Evolutionary conservation across 108 stramenopile genomes (phyloP).

Genomic region (Cyclotella baltica): DNA sequence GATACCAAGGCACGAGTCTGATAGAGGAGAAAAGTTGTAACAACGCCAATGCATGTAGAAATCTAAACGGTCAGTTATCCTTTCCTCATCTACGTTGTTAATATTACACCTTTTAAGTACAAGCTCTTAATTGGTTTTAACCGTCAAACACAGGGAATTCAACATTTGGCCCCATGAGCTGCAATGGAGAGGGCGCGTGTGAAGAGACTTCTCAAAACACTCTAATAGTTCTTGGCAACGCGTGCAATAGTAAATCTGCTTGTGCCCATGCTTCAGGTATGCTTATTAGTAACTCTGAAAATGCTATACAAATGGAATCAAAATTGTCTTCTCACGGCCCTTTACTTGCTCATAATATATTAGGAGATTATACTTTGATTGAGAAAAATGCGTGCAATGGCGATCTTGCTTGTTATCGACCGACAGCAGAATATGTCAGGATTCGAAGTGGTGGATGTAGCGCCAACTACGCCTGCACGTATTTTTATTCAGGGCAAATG

Average conservation of each 20-base stretch:
- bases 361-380: not conserved
- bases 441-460: not conserved
- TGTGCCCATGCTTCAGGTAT: not conserved
- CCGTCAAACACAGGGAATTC: not conserved
- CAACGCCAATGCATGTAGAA: not conserved
- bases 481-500: not conserved
- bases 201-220: not conserved
- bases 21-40: not conserved
- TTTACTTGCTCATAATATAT: not conserved
- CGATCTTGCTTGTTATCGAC: not conserved
- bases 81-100: not conserved
- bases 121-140: not conserved
- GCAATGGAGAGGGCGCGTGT: not conserved
- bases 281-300: not conserved
- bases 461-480: not conserved
- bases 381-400: not conserved
- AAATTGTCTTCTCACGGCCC: not conserved
- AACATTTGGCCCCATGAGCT: not conserved
- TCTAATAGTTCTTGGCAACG: not conserved
- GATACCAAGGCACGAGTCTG: not conserved
- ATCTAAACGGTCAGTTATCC: not conserved
- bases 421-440: not conserved
- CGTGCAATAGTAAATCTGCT: not conserved
- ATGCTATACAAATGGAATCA: not conserved
- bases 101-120: not conserved